These are phyloP conservation scores for Chernovozyma aurita DNA, from an alignment of 1,139 yeast genomes.

Conservation along the genomic window DNA sequence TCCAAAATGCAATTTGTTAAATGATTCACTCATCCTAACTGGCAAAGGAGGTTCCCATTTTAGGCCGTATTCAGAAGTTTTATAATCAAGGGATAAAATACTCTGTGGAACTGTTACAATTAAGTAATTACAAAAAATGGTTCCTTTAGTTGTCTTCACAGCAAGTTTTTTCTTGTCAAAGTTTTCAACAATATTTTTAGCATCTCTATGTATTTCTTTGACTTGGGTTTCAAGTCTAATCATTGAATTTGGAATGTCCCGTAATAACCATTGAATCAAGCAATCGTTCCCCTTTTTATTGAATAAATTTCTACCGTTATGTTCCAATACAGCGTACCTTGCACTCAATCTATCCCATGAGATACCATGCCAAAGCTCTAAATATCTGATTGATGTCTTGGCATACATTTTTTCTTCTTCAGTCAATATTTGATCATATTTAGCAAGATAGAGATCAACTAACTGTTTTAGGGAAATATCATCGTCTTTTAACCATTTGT, in stretches of 20 bases:
- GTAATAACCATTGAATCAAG: slow-evolving; percentile 41
- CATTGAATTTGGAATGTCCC: slow-evolving; percentile 33
- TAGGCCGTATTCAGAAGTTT: slow-evolving; percentile 38
- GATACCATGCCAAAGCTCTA: slow-evolving; percentile 79
- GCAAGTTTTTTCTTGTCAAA: slow-evolving; percentile 11
- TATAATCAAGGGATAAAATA: slow-evolving; percentile 41
- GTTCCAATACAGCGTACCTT: slow-evolving; percentile 59
- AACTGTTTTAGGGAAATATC: slow-evolving; percentile 51
- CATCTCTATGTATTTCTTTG: slow-evolving; percentile 24
- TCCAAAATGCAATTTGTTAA: slow-evolving; percentile 56
- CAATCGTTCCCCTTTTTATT: slow-evolving; percentile 56
- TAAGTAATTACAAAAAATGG: slow-evolving; percentile 42
- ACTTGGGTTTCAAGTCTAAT: slow-evolving; percentile 48
- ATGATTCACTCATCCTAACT: slow-evolving; percentile 32
- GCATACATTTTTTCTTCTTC: slow-evolving; percentile 47
- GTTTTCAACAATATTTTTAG: background rate
- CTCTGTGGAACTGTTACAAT: slow-evolving; percentile 79
- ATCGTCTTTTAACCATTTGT: slow-evolving; percentile 35
- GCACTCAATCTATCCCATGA: slow-evolving; percentile 65
- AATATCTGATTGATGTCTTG: slow-evolving; percentile 47
- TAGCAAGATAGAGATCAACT: slow-evolving; percentile 41
- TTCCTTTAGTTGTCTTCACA: slow-evolving; percentile 18
- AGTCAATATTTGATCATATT: slow-evolving; percentile 45
- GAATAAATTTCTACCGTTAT: slow-evolving; percentile 70
- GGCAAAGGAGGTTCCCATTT: slow-evolving; percentile 63